Evolutionary conservation across 2,329 filamentous ascomycete species (phyloP), one percentile per base, ranked within the genome.

Genomic region (Ceratocystis harringtonii): DNA sequence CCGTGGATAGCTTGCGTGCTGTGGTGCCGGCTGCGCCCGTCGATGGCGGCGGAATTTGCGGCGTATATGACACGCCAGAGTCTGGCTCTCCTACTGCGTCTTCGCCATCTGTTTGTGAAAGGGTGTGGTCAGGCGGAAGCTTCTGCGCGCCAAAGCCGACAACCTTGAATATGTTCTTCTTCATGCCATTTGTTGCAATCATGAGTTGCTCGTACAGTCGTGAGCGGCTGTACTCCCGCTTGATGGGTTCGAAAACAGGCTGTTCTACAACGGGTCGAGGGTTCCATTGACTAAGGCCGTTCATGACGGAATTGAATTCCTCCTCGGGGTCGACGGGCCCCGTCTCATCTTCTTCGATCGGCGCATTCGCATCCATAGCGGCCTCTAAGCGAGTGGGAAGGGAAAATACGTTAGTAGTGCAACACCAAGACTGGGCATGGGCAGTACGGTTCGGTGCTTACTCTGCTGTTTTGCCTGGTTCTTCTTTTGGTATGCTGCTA

Each of bases 401-500:
- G 44, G 36, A 43, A 45, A 25, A n/a, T 25, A 17, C 7, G 15
- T 67, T 48, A 66, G 71, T 58, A 41, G 30, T 19, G 17, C 25
- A 19, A 57, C 28, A 61, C 61, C 7, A 55, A 71, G 70, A 22
- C 69, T 57, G 41, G 2, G 10, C 1, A 8, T 57, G 41, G 2
- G 10, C 1, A 8, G 15, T 22, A 22, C 1, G 12, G n/a, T 32
- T 32, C 8, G 25, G n/a, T 25, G 45, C 87, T 77, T 80, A 92
- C 90, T 95, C 75, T 97, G 94, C 77, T 96, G 90, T 72, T 96
- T 95, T 25, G 94, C 94, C 75, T 97, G 94, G 71, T 99, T 99
- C 80, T 96, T 97, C 81, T 97, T 96, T 75, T 94, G 89, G 72
- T 94, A 94, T 6, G 88, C 87, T 15, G 88, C 86, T 45, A 96